These are phyloP conservation scores for Spergularia marina DNA, from an alignment of 148 eudicot species.

Conservation along the genomic window DNA sequence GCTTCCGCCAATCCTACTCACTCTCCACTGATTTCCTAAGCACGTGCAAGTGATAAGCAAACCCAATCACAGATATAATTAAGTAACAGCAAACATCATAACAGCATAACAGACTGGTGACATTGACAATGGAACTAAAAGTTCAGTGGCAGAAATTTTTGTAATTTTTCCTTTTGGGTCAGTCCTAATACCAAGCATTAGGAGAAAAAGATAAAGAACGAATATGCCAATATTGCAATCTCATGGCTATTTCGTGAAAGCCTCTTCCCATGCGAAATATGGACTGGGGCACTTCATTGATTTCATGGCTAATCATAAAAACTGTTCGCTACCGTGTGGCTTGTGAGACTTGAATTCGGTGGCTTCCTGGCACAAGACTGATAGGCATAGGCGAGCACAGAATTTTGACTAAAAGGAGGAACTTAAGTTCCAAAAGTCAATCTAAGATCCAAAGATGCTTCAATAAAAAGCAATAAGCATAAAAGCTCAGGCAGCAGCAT, in stretches of 20 bases:
- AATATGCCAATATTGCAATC: no score
- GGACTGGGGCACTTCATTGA: no score
- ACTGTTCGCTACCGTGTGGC: no score
- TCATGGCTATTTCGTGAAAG: no score
- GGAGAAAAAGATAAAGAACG: no score
- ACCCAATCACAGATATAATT: neutral
- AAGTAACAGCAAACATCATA: neutral
- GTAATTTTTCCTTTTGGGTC: no score
- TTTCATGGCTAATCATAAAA: no score
- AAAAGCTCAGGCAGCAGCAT: neutral
- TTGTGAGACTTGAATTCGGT: neutral
- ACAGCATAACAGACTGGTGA: neutral
- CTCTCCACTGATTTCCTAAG: no score
- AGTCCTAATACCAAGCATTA: no score
- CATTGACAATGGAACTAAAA: neutral
- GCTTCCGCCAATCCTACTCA: neutral
- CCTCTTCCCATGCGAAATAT: no score
- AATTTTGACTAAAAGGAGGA: neutral
- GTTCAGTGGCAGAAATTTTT: no score
- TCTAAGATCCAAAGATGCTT: slow-evolving; percentile 1
- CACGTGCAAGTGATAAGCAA: neutral
- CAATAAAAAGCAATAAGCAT: slow-evolving; percentile 5
- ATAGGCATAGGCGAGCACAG: neutral
- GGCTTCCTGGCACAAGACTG: neutral
- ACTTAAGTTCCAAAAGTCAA: neutral